Percentiles rank a stretch among this genome's conserved stretches.
Conservation (phyloP, 2,329 filamentous ascomycete species). For the Apiospora arundinis region DNA sequence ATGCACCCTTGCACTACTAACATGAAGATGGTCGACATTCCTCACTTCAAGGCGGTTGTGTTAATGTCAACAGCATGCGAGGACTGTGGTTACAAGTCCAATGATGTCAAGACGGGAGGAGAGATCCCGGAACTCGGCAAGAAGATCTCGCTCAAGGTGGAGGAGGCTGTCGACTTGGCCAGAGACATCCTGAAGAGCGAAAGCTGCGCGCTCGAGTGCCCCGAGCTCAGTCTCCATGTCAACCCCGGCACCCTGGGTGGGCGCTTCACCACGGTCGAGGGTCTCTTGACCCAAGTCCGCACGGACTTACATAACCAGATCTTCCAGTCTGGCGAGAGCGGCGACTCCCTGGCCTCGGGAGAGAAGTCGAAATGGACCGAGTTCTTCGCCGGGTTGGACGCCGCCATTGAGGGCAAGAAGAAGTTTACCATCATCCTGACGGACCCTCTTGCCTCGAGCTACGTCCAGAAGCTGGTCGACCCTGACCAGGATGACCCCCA, state of each 20-base stretch:
- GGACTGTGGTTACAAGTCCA: conserved; percentile 90
- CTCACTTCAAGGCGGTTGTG: conserved; percentile 96
- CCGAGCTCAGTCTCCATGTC: conserved; percentile 85
- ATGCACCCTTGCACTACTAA: conserved; percentile 85
- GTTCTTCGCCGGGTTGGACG: conserved; percentile 80
- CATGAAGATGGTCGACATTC: conserved; percentile 99
- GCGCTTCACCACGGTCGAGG: conserved; percentile 96
- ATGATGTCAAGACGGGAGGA: conserved; percentile 97
- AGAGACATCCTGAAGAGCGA: conserved; percentile 97
- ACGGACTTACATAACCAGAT: conserved; percentile 89
- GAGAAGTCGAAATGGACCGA: conserved; percentile 76
- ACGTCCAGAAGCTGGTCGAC: conserved; percentile 88
- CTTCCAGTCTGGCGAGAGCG: conserved; percentile 77
- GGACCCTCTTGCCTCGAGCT: conserved; percentile 91
- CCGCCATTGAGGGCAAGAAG: conserved; percentile 79
- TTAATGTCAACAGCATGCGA: conserved; percentile 95
- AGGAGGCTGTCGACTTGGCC: conserved; percentile 74
- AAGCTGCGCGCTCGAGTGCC: conserved; percentile 84
- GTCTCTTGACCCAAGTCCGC: conserved; percentile 88
- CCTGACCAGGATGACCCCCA: conserved; percentile 74
- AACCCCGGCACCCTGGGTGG: conserved; percentile 94
- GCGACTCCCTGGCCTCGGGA: conserved; percentile 75
- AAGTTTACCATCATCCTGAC: conserved; percentile 84
- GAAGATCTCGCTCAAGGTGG: conserved; percentile 79
- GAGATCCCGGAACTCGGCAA: conserved; percentile 86